phyloP scores from a whole-genome alignment of 2,329 filamentous ascomycete species.

The Madurella mycetomatis region DNA sequence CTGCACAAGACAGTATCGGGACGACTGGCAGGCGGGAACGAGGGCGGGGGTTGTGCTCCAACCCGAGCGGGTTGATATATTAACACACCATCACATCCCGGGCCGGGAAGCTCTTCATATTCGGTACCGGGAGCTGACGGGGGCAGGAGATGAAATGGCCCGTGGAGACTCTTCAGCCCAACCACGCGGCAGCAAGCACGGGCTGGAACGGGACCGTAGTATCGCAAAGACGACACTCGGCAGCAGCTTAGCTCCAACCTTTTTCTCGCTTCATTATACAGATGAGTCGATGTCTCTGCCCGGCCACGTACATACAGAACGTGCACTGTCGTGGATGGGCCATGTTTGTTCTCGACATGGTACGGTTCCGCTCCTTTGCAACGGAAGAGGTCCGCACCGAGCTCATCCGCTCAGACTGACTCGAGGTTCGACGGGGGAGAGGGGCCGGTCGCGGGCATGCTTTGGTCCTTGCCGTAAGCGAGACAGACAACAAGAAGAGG shows the following conservation, averaged over 20 bases:
- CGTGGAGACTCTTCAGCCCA: not conserved
- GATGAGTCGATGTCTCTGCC: not conserved
- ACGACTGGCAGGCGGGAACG: not conserved
- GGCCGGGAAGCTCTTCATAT: not conserved
- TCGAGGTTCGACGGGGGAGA: not conserved
- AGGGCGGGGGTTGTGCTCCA: conserved; percentile 1
- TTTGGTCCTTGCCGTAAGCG: not conserved
- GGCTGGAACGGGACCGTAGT: not conserved
- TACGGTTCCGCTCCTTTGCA: conserved; percentile 1
- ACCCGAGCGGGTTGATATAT: conserved; percentile 11
- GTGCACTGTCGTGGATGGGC: not conserved
- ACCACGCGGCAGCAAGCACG: not conserved
- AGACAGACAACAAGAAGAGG: not conserved
- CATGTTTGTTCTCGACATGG: not conserved
- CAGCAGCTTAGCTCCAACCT: too few species aligned
- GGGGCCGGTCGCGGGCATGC: not conserved
- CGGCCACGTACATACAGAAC: not conserved
- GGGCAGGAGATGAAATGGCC: not conserved
- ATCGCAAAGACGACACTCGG: not conserved
- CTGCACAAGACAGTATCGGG: too few species aligned
- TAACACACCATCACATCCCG: conserved; percentile 4
- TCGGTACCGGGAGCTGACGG: conserved; percentile 4
- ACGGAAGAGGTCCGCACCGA: conserved; percentile 4
- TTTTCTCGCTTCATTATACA: too few species aligned
- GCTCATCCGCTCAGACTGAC: not conserved